Percentiles rank a stretch among this genome's conserved stretches.
phyloP scores from a whole-genome alignment of 805 yeast species.

The Ogataea haglerorum region DNA sequence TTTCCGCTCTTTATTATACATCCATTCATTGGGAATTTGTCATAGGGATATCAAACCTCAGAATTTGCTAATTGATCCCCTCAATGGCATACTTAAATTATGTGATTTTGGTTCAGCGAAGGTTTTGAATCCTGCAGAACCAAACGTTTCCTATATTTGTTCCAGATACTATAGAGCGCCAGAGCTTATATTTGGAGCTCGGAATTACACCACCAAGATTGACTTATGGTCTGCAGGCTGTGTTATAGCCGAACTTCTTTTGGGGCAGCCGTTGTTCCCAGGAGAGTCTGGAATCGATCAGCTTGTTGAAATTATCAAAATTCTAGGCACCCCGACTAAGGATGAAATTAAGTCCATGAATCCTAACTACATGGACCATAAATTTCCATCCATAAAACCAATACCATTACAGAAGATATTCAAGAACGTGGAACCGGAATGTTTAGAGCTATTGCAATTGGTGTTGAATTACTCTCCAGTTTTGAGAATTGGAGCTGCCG shows the following conservation, averaged over 20 bases:
- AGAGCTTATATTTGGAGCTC: conserved; percentile 94
- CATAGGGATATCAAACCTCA: conserved; percentile 94
- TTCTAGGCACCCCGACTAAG: conserved; percentile 90
- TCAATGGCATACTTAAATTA: conserved; percentile 76
- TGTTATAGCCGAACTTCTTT: conserved; percentile 93
- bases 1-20: conserved; percentile 72
- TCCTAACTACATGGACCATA: conserved; percentile 95
- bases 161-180: conserved; percentile 97
- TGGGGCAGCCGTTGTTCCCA: conserved; percentile 96
- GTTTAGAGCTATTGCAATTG: conserved; percentile 52
- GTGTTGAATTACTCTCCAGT: conserved; percentile 68
- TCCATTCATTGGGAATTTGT: conserved; percentile 75
- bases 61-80: conserved; percentile 82
- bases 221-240: conserved; percentile 98
- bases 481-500: conserved; percentile 57
- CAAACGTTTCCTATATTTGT: conserved; percentile 94
- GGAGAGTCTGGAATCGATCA: conserved; percentile 98
- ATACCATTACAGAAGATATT: conserved; percentile 69
- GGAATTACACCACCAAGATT: conserved; percentile 92
- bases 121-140: conserved; percentile 82
- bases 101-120: conserved; percentile 98
- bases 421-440: conserved; percentile 51
- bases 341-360: conserved; percentile 94
- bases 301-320: conserved; percentile 92
- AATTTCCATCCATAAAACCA: conserved; percentile 82